These are phyloP conservation scores for Linanthus parryae DNA, from an alignment of 148 eudicot species.

Conservation along the genomic window DNA sequence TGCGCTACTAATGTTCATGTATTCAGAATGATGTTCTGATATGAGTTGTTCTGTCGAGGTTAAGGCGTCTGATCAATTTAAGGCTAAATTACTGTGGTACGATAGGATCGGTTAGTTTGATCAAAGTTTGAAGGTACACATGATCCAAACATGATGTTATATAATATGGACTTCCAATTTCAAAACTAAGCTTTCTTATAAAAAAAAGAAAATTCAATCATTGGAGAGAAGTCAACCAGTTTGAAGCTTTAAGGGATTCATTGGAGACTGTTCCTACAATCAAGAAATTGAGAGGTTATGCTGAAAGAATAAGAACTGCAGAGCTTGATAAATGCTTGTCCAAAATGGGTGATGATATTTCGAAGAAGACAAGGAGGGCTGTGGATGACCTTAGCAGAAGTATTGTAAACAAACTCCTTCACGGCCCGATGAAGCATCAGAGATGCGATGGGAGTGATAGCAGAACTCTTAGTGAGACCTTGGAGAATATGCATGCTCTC, in stretches of 20 bases:
- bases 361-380: conserved; percentile 59
- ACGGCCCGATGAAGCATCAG: conserved; percentile 86
- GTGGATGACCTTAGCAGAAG: conserved; percentile 83
- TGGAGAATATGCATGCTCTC: conserved; percentile 90
- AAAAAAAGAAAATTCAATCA: too few species aligned
- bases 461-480: conserved; percentile 67
- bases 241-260: conserved; percentile 91
- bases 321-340: conserved; percentile 79
- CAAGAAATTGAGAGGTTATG: conserved; percentile 82
- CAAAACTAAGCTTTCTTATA: too few species aligned
- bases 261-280: conserved; percentile 87
- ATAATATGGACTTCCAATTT: too few species aligned
- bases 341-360: conserved; percentile 58
- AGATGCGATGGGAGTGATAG: conserved; percentile 88
- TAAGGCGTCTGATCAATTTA: too few species aligned
- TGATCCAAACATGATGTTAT: too few species aligned
- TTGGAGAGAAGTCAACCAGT: conserved; percentile 52
- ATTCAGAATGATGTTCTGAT: too few species aligned
- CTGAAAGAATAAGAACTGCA: conserved; percentile 66
- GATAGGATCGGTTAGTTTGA: too few species aligned
- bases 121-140: too few species aligned
- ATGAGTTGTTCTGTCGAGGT: too few species aligned
- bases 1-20: too few species aligned
- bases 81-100: too few species aligned
- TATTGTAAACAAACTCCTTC: conserved; percentile 74